Evolutionary conservation across 495 filamentous ascomycete species (phyloP), one percentile per base, ranked within the genome.

Genomic region (Aspergillus sclerotioniger): DNA sequence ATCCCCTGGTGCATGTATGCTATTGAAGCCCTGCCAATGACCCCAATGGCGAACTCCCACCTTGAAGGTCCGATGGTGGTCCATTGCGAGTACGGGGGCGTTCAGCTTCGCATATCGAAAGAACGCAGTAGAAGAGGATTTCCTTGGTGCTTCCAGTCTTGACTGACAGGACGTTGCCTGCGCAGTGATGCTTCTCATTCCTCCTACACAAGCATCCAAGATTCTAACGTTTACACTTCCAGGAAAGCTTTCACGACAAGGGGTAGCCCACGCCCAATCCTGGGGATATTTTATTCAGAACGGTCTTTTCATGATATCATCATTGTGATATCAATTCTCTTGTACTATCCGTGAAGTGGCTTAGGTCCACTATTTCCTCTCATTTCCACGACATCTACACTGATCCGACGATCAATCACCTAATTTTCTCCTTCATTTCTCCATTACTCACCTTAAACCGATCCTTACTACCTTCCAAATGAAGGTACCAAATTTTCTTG

Each of bases 401-500:
- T n/a, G 20, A 41, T 41, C 37, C n/a, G 37, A 41, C 37, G 37
- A 41, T 41, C 37, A 6, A n/a, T 41, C 37, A 13, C 37, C 37
- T n/a, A 29, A 10, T 9, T 49, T 25, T 49, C 20, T n/a, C 21
- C 28, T 25, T n/a, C 46, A 10, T 49, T 28, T 8, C 28, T 15
- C 31, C 16, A 3, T 3, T 49, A 29, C 32, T 25, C 28, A 32
- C 16, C 28, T 49, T 13, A 29, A 15, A 7, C n/a, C 47, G 25
- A 16, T 50, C 47, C 10, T 45, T 15, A 51, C 13, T 51, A 31
- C n/a, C 47, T n/a, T 50, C 47, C 29, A 31, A 31, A 50, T 50
- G 47, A 50, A 32, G 31, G 3, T 31, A 3, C 32, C 47, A 16
- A n/a, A 13, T 50, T 50, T 50, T 10, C 12, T 50, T 32, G 17